phyloP scores from a whole-genome alignment of 176 grass and related monocot genomes.

The Luzula sylvatica region DNA sequence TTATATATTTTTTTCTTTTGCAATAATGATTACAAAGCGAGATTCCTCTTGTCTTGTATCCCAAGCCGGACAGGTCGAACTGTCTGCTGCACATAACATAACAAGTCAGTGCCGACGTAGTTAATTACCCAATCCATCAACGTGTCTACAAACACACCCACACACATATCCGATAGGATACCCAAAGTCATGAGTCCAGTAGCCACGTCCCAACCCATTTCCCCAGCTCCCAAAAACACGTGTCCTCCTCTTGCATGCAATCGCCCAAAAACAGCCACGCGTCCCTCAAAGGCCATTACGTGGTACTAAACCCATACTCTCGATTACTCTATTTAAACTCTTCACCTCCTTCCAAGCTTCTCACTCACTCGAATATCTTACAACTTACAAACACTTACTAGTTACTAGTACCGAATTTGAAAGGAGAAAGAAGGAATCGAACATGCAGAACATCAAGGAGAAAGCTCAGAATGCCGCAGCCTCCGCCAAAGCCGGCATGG shows the following conservation, averaged over 20 bases:
- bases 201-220: neutral
- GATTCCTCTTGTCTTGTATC: too few species aligned
- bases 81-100: too few species aligned
- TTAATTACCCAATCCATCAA: too few species aligned
- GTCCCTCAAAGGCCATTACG: conserved; percentile 2
- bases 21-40: too few species aligned
- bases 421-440: neutral
- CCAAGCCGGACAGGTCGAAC: too few species aligned
- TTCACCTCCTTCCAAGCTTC: neutral
- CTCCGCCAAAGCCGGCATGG: conserved; percentile 47
- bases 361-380: neutral
- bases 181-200: neutral
- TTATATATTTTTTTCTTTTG: too few species aligned
- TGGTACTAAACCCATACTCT: neutral
- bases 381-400: neutral
- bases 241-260: neutral
- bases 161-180: neutral
- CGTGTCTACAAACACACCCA: neutral
- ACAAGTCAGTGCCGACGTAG: too few species aligned
- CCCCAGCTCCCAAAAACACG: too few species aligned
- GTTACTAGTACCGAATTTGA: neutral
- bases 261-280: neutral
- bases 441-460: conserved; percentile 34
- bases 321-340: conserved; percentile 5
- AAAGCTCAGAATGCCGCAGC: conserved; percentile 32